Evolutionary conservation across 108 stramenopile genomes (phyloP).

Genomic region (Poteriospumella lacustris): DNA sequence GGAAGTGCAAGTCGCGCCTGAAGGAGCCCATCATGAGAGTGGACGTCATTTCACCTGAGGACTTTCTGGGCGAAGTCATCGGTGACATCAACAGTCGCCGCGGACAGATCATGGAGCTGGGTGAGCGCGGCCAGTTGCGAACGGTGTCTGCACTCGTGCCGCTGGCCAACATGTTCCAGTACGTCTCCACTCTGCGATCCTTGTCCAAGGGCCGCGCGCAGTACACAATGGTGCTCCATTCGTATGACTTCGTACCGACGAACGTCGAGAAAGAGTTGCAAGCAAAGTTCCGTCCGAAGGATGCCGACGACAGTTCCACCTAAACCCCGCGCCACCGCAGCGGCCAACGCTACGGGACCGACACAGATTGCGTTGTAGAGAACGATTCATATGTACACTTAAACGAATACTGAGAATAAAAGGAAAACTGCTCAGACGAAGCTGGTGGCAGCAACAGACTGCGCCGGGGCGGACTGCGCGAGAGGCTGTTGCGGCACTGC

Average conservation of each 20-base stretch:
- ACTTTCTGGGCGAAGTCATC: constrained; percentile 95
- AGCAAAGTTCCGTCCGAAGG: constrained; percentile 33
- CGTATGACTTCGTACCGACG: constrained; percentile 87
- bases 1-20: constrained; percentile 88
- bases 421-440: too few species aligned
- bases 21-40: constrained; percentile 98
- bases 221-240: constrained; percentile 92
- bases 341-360: too few species aligned
- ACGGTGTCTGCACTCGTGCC: constrained; percentile 86
- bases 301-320: constrained; percentile 1
- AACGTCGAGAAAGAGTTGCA: constrained; percentile 47
- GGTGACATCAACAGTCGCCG: constrained; percentile 95
- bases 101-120: constrained; percentile 84
- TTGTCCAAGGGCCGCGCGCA: constrained; percentile 93
- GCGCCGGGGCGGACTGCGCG: background rate
- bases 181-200: constrained; percentile 84
- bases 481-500: background rate
- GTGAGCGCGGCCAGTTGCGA: constrained; percentile 87
- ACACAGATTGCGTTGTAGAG: too few species aligned
- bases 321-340: too few species aligned
- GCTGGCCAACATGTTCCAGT: constrained; percentile 97
- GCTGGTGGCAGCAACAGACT: too few species aligned
- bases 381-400: too few species aligned
- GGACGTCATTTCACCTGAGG: constrained; percentile 91
- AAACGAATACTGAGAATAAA: too few species aligned